These are phyloP conservation scores for Coprinopsis cinerea DNA, from an alignment of 768 basidiomycete genomes.

Conservation along the genomic window DNA sequence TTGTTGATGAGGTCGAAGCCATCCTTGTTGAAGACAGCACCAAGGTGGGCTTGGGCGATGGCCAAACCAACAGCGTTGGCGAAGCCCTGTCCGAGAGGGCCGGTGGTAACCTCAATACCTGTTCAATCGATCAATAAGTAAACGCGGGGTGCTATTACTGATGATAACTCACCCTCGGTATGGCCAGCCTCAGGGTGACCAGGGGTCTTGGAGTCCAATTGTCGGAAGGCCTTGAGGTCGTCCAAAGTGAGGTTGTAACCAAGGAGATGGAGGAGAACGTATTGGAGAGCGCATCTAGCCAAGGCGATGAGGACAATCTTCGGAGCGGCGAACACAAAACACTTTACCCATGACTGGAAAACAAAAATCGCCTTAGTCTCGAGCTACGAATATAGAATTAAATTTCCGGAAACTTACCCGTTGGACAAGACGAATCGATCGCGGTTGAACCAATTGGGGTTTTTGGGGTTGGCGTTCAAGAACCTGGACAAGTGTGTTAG, in stretches of 20 bases:
- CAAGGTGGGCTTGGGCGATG: slow-evolving; percentile 88
- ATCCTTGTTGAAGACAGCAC: slow-evolving; percentile 85
- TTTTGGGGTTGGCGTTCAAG: slow-evolving; percentile 84
- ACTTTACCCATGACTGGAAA: slow-evolving; percentile 67
- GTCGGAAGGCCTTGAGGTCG: slow-evolving; percentile 91
- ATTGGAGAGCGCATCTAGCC: slow-evolving; percentile 84
- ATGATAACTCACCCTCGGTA: slow-evolving; percentile 34
- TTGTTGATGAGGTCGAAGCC: slow-evolving; percentile 78
- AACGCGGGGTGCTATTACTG: not conserved
- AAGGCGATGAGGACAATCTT: slow-evolving; percentile 8
- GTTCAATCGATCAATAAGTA: slow-evolving; percentile 2
- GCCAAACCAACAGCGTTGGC: slow-evolving; percentile 91
- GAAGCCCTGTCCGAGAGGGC: slow-evolving; percentile 93
- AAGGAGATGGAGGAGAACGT: slow-evolving; percentile 84
- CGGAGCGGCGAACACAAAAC: not conserved
- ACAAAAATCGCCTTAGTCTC: slow-evolving; percentile 13
- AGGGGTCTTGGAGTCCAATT: slow-evolving; percentile 83
- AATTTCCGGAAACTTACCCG: slow-evolving; percentile 50
- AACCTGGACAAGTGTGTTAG: slow-evolving; percentile 41
- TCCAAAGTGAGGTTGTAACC: slow-evolving; percentile 91
- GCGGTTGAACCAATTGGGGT: slow-evolving; percentile 91
- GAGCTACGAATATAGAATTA: not conserved
- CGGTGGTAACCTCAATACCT: slow-evolving; percentile 90
- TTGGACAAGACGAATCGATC: slow-evolving; percentile 97
- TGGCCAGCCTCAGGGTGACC: slow-evolving; percentile 84